Evolutionary conservation across 208 protist species (phyloP).

Genomic region (Novymonas esmeraldas): DNA sequence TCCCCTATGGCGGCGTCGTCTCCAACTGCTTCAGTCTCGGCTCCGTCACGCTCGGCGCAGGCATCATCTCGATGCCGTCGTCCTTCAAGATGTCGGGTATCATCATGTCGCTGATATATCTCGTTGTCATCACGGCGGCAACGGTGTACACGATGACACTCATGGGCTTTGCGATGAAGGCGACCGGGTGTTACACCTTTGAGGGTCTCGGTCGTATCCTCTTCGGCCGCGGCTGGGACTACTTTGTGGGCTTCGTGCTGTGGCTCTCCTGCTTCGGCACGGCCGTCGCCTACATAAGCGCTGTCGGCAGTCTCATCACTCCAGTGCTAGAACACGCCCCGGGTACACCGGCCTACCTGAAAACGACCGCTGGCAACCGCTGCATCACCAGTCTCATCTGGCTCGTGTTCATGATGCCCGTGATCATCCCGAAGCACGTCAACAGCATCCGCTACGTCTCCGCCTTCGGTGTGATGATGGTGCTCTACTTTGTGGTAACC

Average conservation of each 20-base stretch:
- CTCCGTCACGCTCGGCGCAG: conserved; percentile 64
- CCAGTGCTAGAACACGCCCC: conserved; percentile 46
- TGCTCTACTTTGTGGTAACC: conserved; percentile 70
- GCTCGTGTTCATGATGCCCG: conserved; percentile 66
- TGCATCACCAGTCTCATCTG: conserved; percentile 49
- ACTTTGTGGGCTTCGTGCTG: conserved; percentile 73
- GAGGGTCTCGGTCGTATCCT: conserved; percentile 54
- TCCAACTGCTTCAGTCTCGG: conserved; percentile 64
- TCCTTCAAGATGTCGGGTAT: conserved; percentile 57
- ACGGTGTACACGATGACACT: conserved; percentile 71
- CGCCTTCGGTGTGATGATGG: conserved; percentile 57
- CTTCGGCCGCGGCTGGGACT: conserved; percentile 54
- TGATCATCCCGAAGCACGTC: conserved; percentile 68
- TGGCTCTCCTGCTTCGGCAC: conserved; percentile 72
- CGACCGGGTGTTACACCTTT: conserved; percentile 51
- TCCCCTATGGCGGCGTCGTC: conserved; percentile 54
- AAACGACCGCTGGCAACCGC: conserved; percentile 36
- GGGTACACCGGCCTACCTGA: conserved; percentile 46
- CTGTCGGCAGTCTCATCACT: conserved; percentile 52
- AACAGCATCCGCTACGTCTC: conserved; percentile 85
- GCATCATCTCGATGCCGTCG: conserved; percentile 62
- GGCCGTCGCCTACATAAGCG: conserved; percentile 77
- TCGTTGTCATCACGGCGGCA: conserved; percentile 46
- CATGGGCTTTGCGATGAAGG: conserved; percentile 53
- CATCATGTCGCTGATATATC: conserved; percentile 62